These are phyloP conservation scores for Gynochthodes officinalis DNA, from an alignment of 257 asterid species.

Conservation along the genomic window DNA sequence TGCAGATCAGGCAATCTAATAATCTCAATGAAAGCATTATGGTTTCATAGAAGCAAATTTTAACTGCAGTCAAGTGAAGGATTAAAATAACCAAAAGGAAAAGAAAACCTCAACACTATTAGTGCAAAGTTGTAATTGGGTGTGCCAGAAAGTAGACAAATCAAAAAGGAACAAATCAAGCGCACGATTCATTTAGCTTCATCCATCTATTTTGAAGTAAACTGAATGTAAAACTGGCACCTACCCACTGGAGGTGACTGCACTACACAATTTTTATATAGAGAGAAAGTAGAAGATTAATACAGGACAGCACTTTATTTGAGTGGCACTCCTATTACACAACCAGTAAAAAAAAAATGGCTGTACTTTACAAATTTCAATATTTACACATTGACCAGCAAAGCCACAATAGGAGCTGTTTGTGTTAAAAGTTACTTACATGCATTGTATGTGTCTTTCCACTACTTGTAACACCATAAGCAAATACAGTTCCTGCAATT, in stretches of 20 bases:
- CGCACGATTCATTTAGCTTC: not conserved
- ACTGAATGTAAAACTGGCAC: not conserved
- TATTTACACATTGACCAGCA: not conserved
- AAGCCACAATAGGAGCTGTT: slow-evolving; percentile 18
- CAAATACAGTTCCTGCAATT: slow-evolving; percentile 96
- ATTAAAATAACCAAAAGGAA: not conserved
- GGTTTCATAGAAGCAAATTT: not conserved
- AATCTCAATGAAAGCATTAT: not conserved
- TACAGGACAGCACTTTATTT: not conserved
- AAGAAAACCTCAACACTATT: not conserved
- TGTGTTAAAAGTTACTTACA: slow-evolving; percentile 48
- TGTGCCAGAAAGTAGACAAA: not conserved
- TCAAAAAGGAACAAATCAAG: not conserved
- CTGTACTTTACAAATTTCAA: not conserved
- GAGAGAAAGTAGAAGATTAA: not conserved
- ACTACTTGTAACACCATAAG: slow-evolving; percentile 99
- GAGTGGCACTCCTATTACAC: too few species aligned
- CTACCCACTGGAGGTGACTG: not conserved
- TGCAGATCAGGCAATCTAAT: not conserved
- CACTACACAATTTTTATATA: not conserved
- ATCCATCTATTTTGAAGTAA: too few species aligned
- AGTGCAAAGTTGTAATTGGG: not conserved
- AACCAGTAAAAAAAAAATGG: not conserved
- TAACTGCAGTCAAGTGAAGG: not conserved
- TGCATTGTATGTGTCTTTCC: slow-evolving; percentile 99